Percentiles rank a stretch among this genome's conserved stretches.
These are phyloP conservation scores for Didymella glomerata DNA, from an alignment of 2,329 filamentous ascomycete species.

Conservation along the genomic window DNA sequence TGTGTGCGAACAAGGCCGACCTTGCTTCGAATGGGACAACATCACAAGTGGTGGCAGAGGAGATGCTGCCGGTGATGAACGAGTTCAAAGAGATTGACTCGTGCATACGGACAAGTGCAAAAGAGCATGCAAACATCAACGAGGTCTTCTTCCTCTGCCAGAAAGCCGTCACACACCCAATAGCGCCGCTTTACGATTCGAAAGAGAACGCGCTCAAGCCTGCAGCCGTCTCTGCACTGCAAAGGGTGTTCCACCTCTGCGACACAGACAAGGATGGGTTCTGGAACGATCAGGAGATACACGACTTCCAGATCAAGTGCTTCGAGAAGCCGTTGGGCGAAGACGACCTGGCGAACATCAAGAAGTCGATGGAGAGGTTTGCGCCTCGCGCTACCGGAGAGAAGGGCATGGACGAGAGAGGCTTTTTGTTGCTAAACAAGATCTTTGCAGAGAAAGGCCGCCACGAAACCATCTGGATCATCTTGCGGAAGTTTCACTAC, in stretches of 20 bases:
- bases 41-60: slow-evolving; percentile 88
- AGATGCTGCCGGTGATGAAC: slow-evolving; percentile 97
- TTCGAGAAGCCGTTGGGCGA: slow-evolving; percentile 86
- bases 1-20: slow-evolving; percentile 98
- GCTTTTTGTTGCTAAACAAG: slow-evolving; percentile 91
- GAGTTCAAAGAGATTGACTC: slow-evolving; percentile 99
- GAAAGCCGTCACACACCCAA: slow-evolving; percentile 96
- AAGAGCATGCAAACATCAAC: slow-evolving; percentile 92
- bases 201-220: slow-evolving; percentile 90
- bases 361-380: slow-evolving; percentile 78
- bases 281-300: slow-evolving; percentile 88
- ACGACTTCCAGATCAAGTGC: slow-evolving; percentile 88
- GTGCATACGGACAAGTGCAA: slow-evolving; percentile 92
- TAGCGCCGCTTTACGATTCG: slow-evolving; percentile 94
- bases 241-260: slow-evolving; percentile 92
- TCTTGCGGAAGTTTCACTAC: slow-evolving; percentile 92
- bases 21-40: slow-evolving; percentile 77
- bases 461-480: slow-evolving; percentile 98
- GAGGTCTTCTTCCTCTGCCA: slow-evolving; percentile 97
- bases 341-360: slow-evolving; percentile 90
- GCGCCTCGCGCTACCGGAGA: slow-evolving; percentile 67
- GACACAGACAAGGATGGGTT: slow-evolving; percentile 96
- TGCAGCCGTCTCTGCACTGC: slow-evolving; percentile 83
- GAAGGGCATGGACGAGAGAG: slow-evolving; percentile 77
- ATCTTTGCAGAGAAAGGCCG: slow-evolving; percentile 97